Conservation (phyloP, 1,284 basidiomycete genomes). For the Ustilago nuda region DNA sequence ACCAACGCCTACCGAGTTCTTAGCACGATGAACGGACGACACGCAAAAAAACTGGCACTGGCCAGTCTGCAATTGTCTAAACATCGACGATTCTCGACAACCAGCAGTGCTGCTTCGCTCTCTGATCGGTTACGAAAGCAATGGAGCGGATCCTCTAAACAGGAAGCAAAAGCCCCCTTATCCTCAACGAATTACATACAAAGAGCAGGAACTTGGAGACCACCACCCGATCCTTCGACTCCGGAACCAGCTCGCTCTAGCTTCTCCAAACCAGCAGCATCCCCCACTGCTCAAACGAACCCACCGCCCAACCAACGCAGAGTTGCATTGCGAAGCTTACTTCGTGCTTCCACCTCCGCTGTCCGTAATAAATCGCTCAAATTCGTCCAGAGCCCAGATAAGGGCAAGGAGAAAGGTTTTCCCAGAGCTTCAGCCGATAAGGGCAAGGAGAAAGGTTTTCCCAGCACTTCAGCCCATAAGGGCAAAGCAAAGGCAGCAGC, state of each 20-base stretch:
- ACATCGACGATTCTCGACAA: constrained; percentile 16
- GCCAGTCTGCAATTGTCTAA: constrained; percentile 12
- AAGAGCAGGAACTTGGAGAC: background rate
- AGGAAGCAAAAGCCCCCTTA: background rate
- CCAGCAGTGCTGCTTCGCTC: constrained; percentile 8
- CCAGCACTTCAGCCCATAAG: background rate
- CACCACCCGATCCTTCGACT: background rate
- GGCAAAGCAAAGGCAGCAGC: constrained; percentile 3
- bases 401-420: constrained; percentile 20
- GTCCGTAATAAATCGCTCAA: constrained; percentile 12
- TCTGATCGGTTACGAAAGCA: constrained; percentile 21
- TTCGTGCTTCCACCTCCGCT: background rate
- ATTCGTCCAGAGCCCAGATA: constrained; percentile 16
- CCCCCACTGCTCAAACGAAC: background rate
- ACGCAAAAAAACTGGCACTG: constrained; percentile 12
- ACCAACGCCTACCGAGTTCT: background rate
- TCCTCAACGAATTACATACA: background rate
- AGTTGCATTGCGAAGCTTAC: constrained; percentile 13
- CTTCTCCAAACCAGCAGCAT: background rate
- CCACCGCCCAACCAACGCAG: constrained; percentile 10
- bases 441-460: background rate
- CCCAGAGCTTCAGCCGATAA: background rate
- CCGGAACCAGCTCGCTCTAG: background rate
- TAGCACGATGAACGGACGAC: constrained; percentile 15
- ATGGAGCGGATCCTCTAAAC: constrained; percentile 1